Percentiles rank a stretch among this genome's conserved stretches.
Conservation (phyloP, 2,329 filamentous ascomycete genomes). For the Aspergillus ochraceoroseus region DNA sequence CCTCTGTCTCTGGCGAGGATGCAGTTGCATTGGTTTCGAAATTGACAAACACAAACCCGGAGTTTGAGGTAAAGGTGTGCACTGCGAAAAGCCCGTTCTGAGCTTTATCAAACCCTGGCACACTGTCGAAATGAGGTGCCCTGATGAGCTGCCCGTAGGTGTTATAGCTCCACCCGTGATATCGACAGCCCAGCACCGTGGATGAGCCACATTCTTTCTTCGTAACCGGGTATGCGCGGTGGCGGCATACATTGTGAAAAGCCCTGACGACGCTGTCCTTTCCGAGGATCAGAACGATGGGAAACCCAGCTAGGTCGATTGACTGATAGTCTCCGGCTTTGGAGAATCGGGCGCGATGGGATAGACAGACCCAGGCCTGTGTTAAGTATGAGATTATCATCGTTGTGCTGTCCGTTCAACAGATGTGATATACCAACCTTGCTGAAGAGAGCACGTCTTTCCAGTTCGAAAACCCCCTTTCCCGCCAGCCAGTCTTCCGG, state of each 20-base stretch:
- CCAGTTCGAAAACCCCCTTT: slow-evolving; percentile 45
- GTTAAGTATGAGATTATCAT: not conserved
- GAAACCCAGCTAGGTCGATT: slow-evolving; percentile 53
- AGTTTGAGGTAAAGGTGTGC: too few species aligned
- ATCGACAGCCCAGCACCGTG: slow-evolving; percentile 54
- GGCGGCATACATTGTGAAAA: slow-evolving; percentile 61
- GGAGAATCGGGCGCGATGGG: slow-evolving; percentile 44
- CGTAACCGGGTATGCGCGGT: slow-evolving; percentile 58
- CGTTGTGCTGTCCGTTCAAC: not conserved
- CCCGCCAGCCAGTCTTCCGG: slow-evolving; percentile 40
- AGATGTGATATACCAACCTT: slow-evolving; percentile 33
- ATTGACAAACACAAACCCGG: slow-evolving; percentile 28
- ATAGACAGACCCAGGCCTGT: slow-evolving; percentile 37
- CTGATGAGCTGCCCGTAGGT: slow-evolving; percentile 55
- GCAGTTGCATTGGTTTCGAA: too few species aligned
- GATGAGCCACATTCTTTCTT: slow-evolving; percentile 49
- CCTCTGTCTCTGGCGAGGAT: too few species aligned
- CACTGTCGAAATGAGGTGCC: slow-evolving; percentile 55
- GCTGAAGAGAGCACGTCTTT: slow-evolving; percentile 49
- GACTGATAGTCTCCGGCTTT: slow-evolving; percentile 55
- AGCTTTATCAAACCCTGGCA: slow-evolving; percentile 53
- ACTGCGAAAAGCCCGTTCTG: slow-evolving; percentile 54
- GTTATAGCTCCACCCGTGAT: slow-evolving; percentile 61
- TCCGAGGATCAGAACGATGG: slow-evolving; percentile 52
- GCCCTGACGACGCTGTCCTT: slow-evolving; percentile 52